Evolutionary conservation across 805 yeast species (phyloP).

Genomic region (Wickerhamomyces bovis): DNA sequence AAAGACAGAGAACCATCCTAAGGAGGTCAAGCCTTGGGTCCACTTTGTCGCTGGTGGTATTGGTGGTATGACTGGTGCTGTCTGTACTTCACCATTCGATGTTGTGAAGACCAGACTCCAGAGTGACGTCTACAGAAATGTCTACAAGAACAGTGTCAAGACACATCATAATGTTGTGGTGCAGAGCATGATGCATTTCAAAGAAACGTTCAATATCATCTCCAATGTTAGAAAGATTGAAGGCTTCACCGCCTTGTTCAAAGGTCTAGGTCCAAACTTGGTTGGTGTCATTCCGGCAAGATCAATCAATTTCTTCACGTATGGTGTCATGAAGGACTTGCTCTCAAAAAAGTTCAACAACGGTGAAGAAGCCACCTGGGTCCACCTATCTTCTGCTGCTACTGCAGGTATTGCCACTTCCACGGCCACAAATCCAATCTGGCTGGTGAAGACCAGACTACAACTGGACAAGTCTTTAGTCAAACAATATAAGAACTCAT

Average conservation of each 20-base stretch:
- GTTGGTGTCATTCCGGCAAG: constrained; percentile 98
- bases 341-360: constrained; percentile 61
- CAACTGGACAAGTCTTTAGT: constrained; percentile 76
- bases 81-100: constrained; percentile 91
- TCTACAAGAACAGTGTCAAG: constrained; percentile 34
- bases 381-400: constrained; percentile 82
- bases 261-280: constrained; percentile 93
- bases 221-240: constrained; percentile 63
- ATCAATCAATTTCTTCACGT: constrained; percentile 92
- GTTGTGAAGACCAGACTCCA: constrained; percentile 94
- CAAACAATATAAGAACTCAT: constrained; percentile 70
- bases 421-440: constrained; percentile 95
- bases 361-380: constrained; percentile 75
- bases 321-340: constrained; percentile 85
- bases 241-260: constrained; percentile 82
- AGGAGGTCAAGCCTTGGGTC: constrained; percentile 50
- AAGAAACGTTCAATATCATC: constrained; percentile 74
- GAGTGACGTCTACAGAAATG: constrained; percentile 68
- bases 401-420: constrained; percentile 92
- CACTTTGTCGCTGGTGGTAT: constrained; percentile 88
- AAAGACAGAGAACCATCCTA: constrained; percentile 7
- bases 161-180: constrained; percentile 27
- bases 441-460: constrained; percentile 92
- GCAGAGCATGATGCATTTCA: constrained; percentile 64
- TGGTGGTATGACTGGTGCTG: constrained; percentile 98